Conservation (phyloP, 805 yeast genomes). For the Komagataella mondaviorum region DNA sequence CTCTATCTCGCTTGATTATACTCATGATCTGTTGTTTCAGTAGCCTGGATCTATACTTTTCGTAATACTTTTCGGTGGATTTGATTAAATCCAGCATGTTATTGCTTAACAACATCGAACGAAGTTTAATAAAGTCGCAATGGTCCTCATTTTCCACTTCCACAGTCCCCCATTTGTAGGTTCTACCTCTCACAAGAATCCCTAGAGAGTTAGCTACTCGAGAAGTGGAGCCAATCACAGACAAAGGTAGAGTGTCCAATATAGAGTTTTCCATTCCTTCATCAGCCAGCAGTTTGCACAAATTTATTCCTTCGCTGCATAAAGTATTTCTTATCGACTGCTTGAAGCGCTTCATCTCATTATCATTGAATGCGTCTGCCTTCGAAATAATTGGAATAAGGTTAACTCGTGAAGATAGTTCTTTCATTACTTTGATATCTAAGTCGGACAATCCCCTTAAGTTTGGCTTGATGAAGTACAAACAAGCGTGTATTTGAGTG, state of each 20-base stretch:
- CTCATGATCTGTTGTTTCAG: conserved; percentile 29
- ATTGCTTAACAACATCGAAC: conserved; percentile 50
- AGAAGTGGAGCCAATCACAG: conserved; percentile 56
- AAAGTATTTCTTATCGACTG: conserved; percentile 34
- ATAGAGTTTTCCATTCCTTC: conserved; percentile 22
- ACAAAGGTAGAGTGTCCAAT: conserved; percentile 43
- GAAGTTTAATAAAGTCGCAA: conserved; percentile 62
- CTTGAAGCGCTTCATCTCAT: conserved; percentile 44
- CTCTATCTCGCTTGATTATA: background rate
- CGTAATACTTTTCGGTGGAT: conserved; percentile 73
- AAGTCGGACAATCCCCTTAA: conserved; percentile 46
- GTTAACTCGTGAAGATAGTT: conserved; percentile 58
- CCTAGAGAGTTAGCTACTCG: conserved; percentile 28
- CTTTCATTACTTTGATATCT: conserved; percentile 65
- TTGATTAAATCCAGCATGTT: conserved; percentile 66
- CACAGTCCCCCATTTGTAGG: conserved; percentile 76
- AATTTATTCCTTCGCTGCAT: conserved; percentile 37
- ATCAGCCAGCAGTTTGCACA: conserved; percentile 34
- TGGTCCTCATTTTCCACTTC: conserved; percentile 69
- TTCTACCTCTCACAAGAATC: conserved; percentile 52
- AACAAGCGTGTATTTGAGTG: conserved; percentile 69
- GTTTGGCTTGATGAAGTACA: conserved; percentile 69
- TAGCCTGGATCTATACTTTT: conserved; percentile 47
- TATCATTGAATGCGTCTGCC: conserved; percentile 57
- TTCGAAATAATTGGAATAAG: conserved; percentile 74